Percentiles rank a stretch among this genome's conserved stretches.
Conservation (phyloP, 2,329 filamentous ascomycete genomes). For the Exophiala phaeomuriformis region DNA sequence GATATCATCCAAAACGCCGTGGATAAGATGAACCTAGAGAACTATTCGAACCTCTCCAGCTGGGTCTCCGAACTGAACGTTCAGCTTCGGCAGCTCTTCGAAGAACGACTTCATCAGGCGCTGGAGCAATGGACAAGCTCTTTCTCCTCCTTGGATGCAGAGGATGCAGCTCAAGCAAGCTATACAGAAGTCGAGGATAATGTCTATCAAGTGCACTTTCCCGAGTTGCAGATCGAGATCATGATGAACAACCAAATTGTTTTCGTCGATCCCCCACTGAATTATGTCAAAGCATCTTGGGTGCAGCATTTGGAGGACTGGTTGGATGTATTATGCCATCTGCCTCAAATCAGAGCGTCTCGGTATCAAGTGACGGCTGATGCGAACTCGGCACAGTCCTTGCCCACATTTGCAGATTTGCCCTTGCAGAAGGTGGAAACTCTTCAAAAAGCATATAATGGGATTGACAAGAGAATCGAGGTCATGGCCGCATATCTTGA, state of each 20-base stretch:
- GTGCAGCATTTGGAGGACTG: constrained; percentile 85
- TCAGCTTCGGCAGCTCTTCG: constrained; percentile 72
- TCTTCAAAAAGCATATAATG: constrained; percentile 70
- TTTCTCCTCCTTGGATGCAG: constrained; percentile 55
- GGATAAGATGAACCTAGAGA: constrained; percentile 92
- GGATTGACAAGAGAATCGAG: constrained; percentile 73
- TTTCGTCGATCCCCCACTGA: constrained; percentile 86
- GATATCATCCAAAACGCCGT: constrained; percentile 85
- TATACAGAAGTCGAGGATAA: constrained; percentile 19
- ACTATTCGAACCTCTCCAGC: constrained; percentile 83
- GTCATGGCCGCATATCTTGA: constrained; percentile 82
- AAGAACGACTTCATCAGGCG: constrained; percentile 74
- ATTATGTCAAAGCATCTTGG: constrained; percentile 89
- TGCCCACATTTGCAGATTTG: constrained; percentile 73
- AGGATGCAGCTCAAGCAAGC: constrained; percentile 26
- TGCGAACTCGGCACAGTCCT: constrained; percentile 52
- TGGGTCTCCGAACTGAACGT: constrained; percentile 87
- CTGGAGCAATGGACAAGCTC: constrained; percentile 80
- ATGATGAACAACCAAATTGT: constrained; percentile 98
- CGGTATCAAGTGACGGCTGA: constrained; percentile 83
- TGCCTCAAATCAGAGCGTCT: constrained; percentile 89
- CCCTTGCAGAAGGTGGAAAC: constrained; percentile 74
- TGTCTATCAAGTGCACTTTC: constrained; percentile 37
- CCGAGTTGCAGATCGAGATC: constrained; percentile 71
- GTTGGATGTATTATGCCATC: constrained; percentile 85